Conservation (phyloP, 2,329 filamentous ascomycete species). For the Fusarium transvaalense region DNA sequence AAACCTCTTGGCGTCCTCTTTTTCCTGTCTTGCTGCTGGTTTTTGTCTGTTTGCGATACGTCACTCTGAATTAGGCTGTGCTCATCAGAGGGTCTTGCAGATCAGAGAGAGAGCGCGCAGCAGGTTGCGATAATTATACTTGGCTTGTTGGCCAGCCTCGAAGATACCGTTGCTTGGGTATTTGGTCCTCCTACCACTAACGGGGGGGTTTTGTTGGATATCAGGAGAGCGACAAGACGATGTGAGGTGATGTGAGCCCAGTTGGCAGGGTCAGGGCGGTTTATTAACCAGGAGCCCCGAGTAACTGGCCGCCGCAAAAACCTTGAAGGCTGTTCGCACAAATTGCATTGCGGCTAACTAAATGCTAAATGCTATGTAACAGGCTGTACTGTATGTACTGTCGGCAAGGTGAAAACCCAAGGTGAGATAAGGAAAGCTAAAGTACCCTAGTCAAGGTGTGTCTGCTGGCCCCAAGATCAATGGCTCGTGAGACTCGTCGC, state of each 20-base stretch:
- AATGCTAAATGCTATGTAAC: slow-evolving; percentile 3
- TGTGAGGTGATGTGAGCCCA: slow-evolving; percentile 49
- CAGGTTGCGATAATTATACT: slow-evolving; percentile 44
- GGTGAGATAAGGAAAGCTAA: neutral
- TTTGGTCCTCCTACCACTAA: slow-evolving; percentile 37
- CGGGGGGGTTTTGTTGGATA: slow-evolving; percentile 39
- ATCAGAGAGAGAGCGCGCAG: slow-evolving; percentile 28
- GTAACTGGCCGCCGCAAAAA: slow-evolving; percentile 4
- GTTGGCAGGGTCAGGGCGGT: slow-evolving; percentile 43
- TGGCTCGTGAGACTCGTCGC: slow-evolving; percentile 39
- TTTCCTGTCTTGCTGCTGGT: slow-evolving; percentile 36
- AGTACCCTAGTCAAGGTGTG: slow-evolving; percentile 22
- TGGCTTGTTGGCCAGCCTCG: slow-evolving; percentile 27
- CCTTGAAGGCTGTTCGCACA: slow-evolving; percentile 18
- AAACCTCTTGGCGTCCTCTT: slow-evolving; percentile 39
- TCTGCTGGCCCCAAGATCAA: slow-evolving; percentile 36
- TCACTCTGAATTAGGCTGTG: slow-evolving; percentile 43
- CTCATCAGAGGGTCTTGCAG: slow-evolving; percentile 39
- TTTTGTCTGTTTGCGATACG: slow-evolving; percentile 41
- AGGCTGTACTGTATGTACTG: slow-evolving; percentile 19
- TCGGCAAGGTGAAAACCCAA: slow-evolving; percentile 20
- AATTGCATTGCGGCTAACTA: slow-evolving; percentile 8
- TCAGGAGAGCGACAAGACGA: slow-evolving; percentile 48
- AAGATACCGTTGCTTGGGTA: slow-evolving; percentile 40
- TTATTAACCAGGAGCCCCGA: slow-evolving; percentile 32